A percentile compares a stretch with the other conserved stretches of the same genome.
Conservation (phyloP, 129 eudicot species). For the Centella asiatica region DNA sequence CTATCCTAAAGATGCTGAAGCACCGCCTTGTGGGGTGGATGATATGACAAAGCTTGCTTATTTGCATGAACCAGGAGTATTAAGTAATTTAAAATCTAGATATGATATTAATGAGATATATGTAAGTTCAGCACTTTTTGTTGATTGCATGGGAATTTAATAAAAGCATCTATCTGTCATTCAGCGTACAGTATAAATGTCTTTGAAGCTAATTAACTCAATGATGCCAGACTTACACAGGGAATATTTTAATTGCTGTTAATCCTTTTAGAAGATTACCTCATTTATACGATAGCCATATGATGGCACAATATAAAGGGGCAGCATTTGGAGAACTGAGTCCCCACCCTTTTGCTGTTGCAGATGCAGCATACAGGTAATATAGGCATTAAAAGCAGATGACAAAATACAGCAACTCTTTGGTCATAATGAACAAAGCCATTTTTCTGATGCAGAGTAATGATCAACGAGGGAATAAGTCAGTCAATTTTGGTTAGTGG, state of each 20-base stretch:
- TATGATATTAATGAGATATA: slow-evolving; percentile 62
- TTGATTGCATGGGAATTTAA: not conserved
- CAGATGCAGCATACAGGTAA: slow-evolving; percentile 84
- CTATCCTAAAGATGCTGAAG: slow-evolving; percentile 68
- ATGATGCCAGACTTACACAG: slow-evolving; percentile 79
- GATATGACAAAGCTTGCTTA: slow-evolving; percentile 93
- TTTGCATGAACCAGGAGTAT: slow-evolving; percentile 89
- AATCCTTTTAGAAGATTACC: slow-evolving; percentile 86
- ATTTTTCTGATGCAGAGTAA: slow-evolving; percentile 45
- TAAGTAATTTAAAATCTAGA: slow-evolving; percentile 62
- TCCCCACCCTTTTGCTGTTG: slow-evolving; percentile 97
- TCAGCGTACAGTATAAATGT: not conserved
- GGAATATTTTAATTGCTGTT: slow-evolving; percentile 86
- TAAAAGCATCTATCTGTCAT: not conserved
- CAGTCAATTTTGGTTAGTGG: slow-evolving; percentile 94
- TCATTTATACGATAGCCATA: slow-evolving; percentile 44
- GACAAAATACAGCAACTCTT: not conserved
- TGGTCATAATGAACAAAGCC: not conserved
- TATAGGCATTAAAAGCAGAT: not conserved
- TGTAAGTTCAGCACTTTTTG: slow-evolving; percentile 34
- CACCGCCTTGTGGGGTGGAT: slow-evolving; percentile 65
- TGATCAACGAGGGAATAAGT: slow-evolving; percentile 73
- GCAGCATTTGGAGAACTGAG: slow-evolving; percentile 66
- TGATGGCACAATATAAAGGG: slow-evolving; percentile 78
- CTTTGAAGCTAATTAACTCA: slow-evolving; percentile 4